Conservation (phyloP, 2,329 filamentous ascomycete species). For the Plectosphaerella sp. region DNA sequence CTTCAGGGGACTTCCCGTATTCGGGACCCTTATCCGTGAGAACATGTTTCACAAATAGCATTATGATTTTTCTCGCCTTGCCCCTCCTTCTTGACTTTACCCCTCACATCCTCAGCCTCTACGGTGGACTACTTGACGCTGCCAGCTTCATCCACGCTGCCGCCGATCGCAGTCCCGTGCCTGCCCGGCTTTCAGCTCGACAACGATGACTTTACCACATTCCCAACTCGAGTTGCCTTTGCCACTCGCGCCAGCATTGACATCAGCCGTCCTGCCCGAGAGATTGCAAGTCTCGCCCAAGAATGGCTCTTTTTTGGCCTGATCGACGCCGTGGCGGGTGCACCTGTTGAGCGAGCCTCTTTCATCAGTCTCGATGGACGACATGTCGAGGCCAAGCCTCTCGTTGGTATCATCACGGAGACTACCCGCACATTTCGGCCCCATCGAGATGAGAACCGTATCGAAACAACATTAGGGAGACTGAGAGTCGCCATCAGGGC, state of each 20-base stretch:
- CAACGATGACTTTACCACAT: neutral
- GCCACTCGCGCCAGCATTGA: neutral
- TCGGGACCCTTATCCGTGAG: too few species aligned
- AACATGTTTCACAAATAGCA: too few species aligned
- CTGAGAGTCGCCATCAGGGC: neutral
- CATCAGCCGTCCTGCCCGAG: neutral
- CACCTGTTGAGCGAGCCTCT: neutral
- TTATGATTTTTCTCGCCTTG: too few species aligned
- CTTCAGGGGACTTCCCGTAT: too few species aligned
- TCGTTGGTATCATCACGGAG: too few species aligned
- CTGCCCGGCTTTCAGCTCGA: neutral
- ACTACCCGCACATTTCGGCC: too few species aligned
- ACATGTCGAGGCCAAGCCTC: too few species aligned
- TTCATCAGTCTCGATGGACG: neutral
- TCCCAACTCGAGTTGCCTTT: neutral
- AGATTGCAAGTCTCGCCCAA: neutral
- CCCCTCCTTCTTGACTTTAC: too few species aligned
- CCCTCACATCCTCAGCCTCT: too few species aligned
- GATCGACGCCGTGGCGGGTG: neutral
- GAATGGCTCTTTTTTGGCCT: slow-evolving; percentile 1
- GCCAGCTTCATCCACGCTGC: neutral
- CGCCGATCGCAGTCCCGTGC: neutral
- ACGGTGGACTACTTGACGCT: neutral
- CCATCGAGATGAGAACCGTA: neutral
- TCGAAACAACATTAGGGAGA: neutral